phyloP scores from a whole-genome alignment of 345 rosid genomes.

The Bruguiera gymnorhiza region DNA sequence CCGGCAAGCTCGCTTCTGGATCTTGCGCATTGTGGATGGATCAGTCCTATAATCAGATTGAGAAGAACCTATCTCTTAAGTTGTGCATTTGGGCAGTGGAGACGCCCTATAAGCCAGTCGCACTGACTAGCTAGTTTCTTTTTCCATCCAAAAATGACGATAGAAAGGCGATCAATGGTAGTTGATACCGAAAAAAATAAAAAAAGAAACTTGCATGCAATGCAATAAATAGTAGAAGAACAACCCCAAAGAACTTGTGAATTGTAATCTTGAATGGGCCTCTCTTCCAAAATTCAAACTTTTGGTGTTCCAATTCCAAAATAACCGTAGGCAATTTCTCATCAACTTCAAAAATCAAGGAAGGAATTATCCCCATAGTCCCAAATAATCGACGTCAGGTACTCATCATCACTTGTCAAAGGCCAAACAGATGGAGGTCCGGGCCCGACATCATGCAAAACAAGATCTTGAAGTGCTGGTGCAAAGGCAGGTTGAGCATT shows the following conservation, averaged over 20 bases:
- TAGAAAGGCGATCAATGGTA: neutral
- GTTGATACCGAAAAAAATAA: neutral
- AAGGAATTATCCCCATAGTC: conserved; percentile 57
- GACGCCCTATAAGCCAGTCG: too few species aligned
- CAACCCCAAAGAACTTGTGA: neutral
- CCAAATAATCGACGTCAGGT: conserved; percentile 49
- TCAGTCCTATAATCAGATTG: too few species aligned
- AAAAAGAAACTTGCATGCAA: conserved; percentile 13
- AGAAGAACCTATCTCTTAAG: too few species aligned
- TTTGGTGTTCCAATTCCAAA: neutral
- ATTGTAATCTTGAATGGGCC: neutral
- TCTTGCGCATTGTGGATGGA: too few species aligned
- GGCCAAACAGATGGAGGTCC: conserved; percentile 65
- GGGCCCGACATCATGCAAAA: conserved; percentile 31
- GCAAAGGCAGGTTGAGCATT: conserved; percentile 28
- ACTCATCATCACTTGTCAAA: conserved; percentile 52
- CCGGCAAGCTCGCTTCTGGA: too few species aligned
- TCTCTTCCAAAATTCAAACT: neutral
- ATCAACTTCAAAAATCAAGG: conserved; percentile 43
- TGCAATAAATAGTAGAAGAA: neutral
- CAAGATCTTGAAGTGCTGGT: conserved; percentile 46
- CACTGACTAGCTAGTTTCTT: too few species aligned
- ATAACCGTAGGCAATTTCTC: conserved; percentile 1
- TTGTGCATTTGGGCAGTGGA: too few species aligned
- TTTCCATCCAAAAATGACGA: neutral